phyloP scores from a whole-genome alignment of 306 rosid genomes.

The Quercus gilva region DNA sequence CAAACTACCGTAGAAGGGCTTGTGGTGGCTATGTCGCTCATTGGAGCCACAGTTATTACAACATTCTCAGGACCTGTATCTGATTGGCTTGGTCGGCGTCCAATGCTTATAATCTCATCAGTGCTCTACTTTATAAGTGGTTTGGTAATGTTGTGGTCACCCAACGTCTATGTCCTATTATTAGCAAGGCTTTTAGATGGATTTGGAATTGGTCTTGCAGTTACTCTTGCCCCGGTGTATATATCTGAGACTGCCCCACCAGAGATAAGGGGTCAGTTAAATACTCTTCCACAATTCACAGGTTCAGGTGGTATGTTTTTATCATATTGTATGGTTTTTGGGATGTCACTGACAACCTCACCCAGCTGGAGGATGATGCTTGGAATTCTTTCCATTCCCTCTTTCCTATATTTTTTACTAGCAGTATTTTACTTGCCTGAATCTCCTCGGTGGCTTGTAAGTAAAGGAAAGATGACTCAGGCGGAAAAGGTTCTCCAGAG shows the following conservation, averaged over 20 bases:
- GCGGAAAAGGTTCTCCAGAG: conserved; percentile 72
- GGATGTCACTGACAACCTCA: conserved; percentile 49
- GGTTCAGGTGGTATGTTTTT: conserved; percentile 85
- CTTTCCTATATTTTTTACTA: conserved; percentile 53
- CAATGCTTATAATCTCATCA: conserved; percentile 70
- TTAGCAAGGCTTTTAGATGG: conserved; percentile 71
- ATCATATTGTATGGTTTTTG: conserved; percentile 72
- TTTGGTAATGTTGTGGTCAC: conserved; percentile 78
- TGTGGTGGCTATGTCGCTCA: conserved; percentile 82
- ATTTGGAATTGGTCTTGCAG: conserved; percentile 85
- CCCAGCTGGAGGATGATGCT: conserved; percentile 84
- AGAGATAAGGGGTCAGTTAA: conserved; percentile 73
- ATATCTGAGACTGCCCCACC: conserved; percentile 87
- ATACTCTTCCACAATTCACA: conserved; percentile 81
- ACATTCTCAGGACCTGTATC: conserved; percentile 67
- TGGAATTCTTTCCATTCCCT: conserved; percentile 69
- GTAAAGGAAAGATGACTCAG: conserved; percentile 79
- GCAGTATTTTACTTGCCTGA: conserved; percentile 76
- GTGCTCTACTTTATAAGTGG: conserved; percentile 61
- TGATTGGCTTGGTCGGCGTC: conserved; percentile 68
- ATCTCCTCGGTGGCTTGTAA: conserved; percentile 90
- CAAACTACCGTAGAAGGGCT: conserved; percentile 59
- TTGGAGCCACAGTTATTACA: conserved; percentile 73
- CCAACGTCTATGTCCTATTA: conserved; percentile 67
- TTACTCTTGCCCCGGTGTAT: conserved; percentile 69